A percentile compares a stretch with the other conserved stretches of the same genome.
Conservation (phyloP, 169 alveolate genomes). For the Eimeria zaria region DNA sequence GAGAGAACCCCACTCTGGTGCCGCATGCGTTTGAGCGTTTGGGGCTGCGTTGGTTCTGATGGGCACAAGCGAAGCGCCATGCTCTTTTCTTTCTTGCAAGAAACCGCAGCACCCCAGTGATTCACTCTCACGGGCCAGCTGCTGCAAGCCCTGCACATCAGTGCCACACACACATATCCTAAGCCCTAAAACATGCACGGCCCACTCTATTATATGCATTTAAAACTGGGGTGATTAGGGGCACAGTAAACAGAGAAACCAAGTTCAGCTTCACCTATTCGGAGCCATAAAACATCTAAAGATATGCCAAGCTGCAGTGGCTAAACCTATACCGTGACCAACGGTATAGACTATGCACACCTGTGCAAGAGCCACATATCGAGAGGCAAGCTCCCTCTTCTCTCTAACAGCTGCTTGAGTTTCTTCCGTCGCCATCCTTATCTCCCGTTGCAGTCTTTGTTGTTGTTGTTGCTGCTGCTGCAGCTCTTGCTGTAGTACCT, state of each 20-base stretch:
- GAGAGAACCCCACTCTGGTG: constrained; percentile 19
- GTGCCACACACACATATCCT: neutral
- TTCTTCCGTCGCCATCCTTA: constrained; percentile 37
- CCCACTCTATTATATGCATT: neutral
- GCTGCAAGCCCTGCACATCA: constrained; percentile 48
- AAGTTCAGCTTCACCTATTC: neutral
- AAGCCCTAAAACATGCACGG: neutral
- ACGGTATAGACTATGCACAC: neutral
- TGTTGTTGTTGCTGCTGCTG: constrained; percentile 62
- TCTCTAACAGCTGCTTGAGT: constrained; percentile 34
- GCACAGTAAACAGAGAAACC: neutral
- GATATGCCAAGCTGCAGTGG: neutral
- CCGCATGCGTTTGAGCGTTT: constrained; percentile 31
- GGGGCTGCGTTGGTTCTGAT: neutral
- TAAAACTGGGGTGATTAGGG: neutral
- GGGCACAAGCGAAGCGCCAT: constrained; percentile 13
- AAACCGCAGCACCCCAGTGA: neutral
- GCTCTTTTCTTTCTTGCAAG: neutral
- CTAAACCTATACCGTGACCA: neutral
- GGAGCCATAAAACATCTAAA: neutral
- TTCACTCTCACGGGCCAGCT: constrained; percentile 64
- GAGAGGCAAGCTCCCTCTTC: constrained; percentile 54
- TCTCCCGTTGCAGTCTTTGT: constrained; percentile 46
- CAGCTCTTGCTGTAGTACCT: constrained; percentile 62
- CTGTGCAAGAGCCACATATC: constrained; percentile 66